Conservation (phyloP, 345 rosid genomes). For the Excoecaria agallocha region DNA sequence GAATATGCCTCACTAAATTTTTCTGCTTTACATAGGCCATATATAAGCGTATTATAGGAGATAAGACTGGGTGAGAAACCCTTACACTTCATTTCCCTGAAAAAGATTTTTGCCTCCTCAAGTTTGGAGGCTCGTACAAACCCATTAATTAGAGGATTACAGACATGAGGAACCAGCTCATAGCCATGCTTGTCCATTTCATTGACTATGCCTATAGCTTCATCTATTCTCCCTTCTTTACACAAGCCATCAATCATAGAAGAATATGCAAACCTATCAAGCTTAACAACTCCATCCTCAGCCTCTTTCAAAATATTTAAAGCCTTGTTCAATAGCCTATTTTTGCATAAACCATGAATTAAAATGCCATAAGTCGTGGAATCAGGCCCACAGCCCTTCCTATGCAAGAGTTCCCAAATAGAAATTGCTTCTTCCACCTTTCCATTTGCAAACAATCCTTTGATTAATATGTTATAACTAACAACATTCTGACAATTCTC, state of each 20-base stretch:
- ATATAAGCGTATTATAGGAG: slow-evolving; percentile 66
- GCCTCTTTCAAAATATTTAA: slow-evolving; percentile 53
- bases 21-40: slow-evolving; percentile 73
- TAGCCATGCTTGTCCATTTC: slow-evolving; percentile 45
- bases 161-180: slow-evolving; percentile 53
- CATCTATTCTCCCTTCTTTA: slow-evolving; percentile 66
- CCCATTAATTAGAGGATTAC: slow-evolving; percentile 63
- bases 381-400: slow-evolving; percentile 49
- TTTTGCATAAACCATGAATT: slow-evolving; percentile 77
- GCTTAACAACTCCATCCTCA: slow-evolving; percentile 39
- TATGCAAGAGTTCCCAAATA: slow-evolving; percentile 58
- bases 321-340: slow-evolving; percentile 71
- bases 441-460: slow-evolving; percentile 62
- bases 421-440: slow-evolving; percentile 64
- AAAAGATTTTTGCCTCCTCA: slow-evolving; percentile 51
- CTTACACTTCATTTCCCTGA: slow-evolving; percentile 51
- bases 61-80: slow-evolving; percentile 54
- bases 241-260: slow-evolving; percentile 72
- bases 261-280: slow-evolving; percentile 66
- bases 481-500: slow-evolving; percentile 49
- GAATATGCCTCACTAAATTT: slow-evolving; percentile 61
- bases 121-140: slow-evolving; percentile 61
- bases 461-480: slow-evolving; percentile 72
- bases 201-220: slow-evolving; percentile 51
- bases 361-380: slow-evolving; percentile 59